Base-by-base conservation (phyloP, 225 moss, liverwort and hornwort genomes). In the Sphagnum tenellum region DNA sequence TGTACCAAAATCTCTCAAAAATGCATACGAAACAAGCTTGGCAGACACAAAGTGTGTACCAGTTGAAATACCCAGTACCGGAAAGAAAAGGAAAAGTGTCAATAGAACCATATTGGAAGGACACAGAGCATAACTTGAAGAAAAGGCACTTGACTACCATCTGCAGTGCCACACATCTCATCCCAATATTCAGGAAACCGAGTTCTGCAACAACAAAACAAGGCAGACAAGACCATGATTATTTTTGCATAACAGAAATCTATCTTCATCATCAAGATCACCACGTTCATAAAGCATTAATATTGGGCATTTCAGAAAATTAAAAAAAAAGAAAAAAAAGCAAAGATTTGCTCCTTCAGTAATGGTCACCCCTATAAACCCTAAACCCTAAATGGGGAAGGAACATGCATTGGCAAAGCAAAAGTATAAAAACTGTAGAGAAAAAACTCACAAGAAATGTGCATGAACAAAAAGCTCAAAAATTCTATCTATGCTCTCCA, bases 141-240 rank as follows among this genome's bases (percentile, higher is more conserved):
- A 66, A 94, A 85, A 29, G 88, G 86, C 57, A 88, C 86, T 69
- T 84, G 79, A 5, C 84, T 82, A 64, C 90, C 94, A 75, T 85
- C 88, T 65, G 90, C 90, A 57, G 86, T 79, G 66, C 88, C 90
- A 49, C 77, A 83, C 3, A 94, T 71, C 70, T 94, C 90, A 53
- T 94, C 90, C 72, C 86, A 86, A 73, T 81, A 87, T 12, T 73
- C 64, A 56, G 86, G 82, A 64, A 82, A 94, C 60, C 68, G 75
- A 66, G 75, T 64, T 72, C 89, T 93, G 82, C 68, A 69, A 68
- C 3, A 67, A 12, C 9, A 5, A 66, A 12, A 11, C 59, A 29
- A 70, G 29, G 65, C 63, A 5, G 6, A 53, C 3, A 57, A 50
- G 9, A 53, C 9, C 0, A 12, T 8, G 44, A 8, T 60, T 45